Percentiles rank a stretch among this genome's conserved stretches.
These are phyloP conservation scores for Chaetomium olivaceum DNA, from an alignment of 2,329 filamentous ascomycete species.

Conservation along the genomic window DNA sequence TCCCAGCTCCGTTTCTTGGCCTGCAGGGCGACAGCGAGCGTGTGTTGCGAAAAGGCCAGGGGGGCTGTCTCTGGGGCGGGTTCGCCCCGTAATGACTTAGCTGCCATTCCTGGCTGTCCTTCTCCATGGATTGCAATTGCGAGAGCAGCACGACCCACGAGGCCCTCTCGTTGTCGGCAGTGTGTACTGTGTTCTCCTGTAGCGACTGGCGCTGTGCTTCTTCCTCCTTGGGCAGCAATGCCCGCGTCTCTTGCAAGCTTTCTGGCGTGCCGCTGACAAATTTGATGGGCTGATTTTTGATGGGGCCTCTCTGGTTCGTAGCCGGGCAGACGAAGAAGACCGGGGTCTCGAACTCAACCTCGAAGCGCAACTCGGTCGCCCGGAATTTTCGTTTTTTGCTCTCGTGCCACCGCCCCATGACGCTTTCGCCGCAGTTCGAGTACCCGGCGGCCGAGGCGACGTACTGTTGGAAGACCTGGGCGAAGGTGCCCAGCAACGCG, in stretches of 20 bases:
- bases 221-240: conserved; percentile 35
- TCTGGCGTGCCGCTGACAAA: conserved; percentile 43
- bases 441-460: conserved; percentile 52
- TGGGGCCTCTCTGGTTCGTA: conserved; percentile 41
- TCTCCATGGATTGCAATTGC: conserved; percentile 53
- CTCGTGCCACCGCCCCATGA: conserved; percentile 50
- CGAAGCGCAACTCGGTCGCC: conserved; percentile 49
- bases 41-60: conserved; percentile 38
- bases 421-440: conserved; percentile 48
- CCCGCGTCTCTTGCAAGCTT: conserved; percentile 42
- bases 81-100: conserved; percentile 33
- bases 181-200: conserved; percentile 46
- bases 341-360: conserved; percentile 51
- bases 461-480: conserved; percentile 55
- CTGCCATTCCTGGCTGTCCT: conserved; percentile 51
- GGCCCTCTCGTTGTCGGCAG: conserved; percentile 57
- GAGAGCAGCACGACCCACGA: conserved; percentile 56
- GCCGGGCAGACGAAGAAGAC: conserved; percentile 53
- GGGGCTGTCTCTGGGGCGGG: conserved; percentile 29
- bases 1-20: conserved; percentile 51
- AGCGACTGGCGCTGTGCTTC: conserved; percentile 33
- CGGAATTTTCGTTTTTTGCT: conserved; percentile 45
- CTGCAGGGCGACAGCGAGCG: conserved; percentile 49
- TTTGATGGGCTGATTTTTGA: conserved; percentile 36
- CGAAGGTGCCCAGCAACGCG: conserved; percentile 47